These are phyloP conservation scores for Mycena sp. DNA, from an alignment of 1,284 basidiomycete species.

Conservation along the genomic window DNA sequence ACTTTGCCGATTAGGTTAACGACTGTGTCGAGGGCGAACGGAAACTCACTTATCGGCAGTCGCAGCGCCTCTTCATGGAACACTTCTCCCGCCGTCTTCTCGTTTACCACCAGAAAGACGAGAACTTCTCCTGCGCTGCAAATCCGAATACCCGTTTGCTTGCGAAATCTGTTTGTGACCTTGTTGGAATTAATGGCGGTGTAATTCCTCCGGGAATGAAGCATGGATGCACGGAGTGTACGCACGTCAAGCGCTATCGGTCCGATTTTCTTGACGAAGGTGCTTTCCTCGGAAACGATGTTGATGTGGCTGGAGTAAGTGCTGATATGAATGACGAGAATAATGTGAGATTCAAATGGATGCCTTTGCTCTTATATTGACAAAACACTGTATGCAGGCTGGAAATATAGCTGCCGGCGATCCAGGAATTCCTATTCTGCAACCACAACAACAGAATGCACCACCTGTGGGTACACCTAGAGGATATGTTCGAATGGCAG, in stretches of 20 bases:
- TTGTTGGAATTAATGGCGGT: conserved; percentile 9
- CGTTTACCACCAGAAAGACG: conserved; percentile 11
- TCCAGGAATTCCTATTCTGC: too few species aligned
- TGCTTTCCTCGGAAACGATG: neutral
- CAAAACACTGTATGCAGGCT: too few species aligned
- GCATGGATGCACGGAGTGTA: conserved; percentile 21
- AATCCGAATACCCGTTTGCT: conserved; percentile 1
- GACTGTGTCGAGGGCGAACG: neutral
- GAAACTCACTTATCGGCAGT: conserved; percentile 20
- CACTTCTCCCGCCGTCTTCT: conserved; percentile 31
- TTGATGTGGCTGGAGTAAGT: neutral
- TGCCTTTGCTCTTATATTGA: too few species aligned
- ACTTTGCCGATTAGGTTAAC: conserved; percentile 12
- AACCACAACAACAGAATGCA: too few species aligned
- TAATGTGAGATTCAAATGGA: too few species aligned
- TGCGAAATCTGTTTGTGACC: neutral
- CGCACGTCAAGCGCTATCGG: conserved; percentile 16
- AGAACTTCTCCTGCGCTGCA: conserved; percentile 18
- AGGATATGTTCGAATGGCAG: too few species aligned
- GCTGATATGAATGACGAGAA: too few species aligned
- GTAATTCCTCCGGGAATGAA: neutral
- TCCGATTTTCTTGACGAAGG: neutral
- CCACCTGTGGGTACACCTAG: too few species aligned
- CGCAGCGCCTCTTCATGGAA: conserved; percentile 23
- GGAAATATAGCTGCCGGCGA: too few species aligned